Evolutionary conservation across 78 protist species (phyloP), one percentile per base, ranked within the genome.

Genomic region (Cavenderia fasciculata): DNA sequence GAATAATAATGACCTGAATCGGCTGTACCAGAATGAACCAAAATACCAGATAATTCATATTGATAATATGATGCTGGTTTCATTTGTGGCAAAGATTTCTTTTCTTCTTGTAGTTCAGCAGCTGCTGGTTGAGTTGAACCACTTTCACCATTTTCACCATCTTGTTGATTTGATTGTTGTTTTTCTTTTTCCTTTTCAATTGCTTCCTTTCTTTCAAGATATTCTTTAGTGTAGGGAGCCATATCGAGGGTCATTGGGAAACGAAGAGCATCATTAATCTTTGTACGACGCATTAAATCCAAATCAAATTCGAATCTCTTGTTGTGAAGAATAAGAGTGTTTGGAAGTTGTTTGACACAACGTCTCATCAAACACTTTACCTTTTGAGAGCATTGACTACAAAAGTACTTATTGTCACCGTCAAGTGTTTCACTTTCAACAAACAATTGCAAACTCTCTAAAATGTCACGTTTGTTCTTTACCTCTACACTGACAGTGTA

Each of bases 341-440:
- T 59, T 41, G 97, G 96, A 25, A 96, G 87, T 21, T 25, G 8
- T 66, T 86, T 52, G 31, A 96, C 59, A 74, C 96, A 95, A 18
- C 92, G 41, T 52, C 97, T 72, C 86, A 86, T 87, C 25, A 59
- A 36, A 2, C 95, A 94, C 25, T 52, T 78, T 36, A 87, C 94
- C 66, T 96, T 71, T 47, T 49, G 38, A 36, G 61, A 46, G 33
- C 94, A 88, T 43, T 74, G 59, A 14, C 84, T 87, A 86, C 98
- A 96, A 43, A 52, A 61, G 87, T 94, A 97, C 90, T 77, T 63
- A 94, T 97, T 97, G 65, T 96, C 97, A 21, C 98, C 98, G 38
- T 95, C 97, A 4, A 97, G 89, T 51, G 79, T 40, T 46, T 96
- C 97, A 33, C 97, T 95, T 10, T 91, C 89, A 0, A 94, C 85